Evolutionary conservation across 345 rosid species (phyloP).

Genomic region (Ceriops tagal): DNA sequence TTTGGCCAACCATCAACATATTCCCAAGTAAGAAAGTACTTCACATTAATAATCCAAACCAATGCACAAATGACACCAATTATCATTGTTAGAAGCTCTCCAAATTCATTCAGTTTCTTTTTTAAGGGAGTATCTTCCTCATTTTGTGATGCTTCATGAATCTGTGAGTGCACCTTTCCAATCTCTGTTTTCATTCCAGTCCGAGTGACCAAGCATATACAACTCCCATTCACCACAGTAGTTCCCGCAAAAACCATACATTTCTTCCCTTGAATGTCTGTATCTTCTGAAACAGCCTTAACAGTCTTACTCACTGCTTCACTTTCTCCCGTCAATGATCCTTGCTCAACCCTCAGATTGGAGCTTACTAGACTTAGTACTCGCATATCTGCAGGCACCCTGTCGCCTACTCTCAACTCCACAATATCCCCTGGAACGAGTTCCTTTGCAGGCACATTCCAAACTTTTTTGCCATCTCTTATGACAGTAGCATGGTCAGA

Average conservation of each 20-base stretch:
- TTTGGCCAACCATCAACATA: constrained; percentile 85
- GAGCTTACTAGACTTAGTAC: constrained; percentile 66
- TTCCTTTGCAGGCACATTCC: constrained; percentile 65
- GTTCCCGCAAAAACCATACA: constrained; percentile 92
- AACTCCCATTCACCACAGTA: constrained; percentile 82
- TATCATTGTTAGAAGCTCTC: constrained; percentile 72
- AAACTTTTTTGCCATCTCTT: constrained; percentile 53
- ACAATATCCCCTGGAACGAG: constrained; percentile 94
- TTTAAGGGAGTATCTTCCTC: constrained; percentile 94
- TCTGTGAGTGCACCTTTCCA: constrained; percentile 86
- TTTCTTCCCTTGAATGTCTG: constrained; percentile 85
- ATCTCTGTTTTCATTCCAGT: constrained; percentile 88
- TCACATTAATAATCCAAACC: constrained; percentile 93
- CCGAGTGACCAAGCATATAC: constrained; percentile 68
- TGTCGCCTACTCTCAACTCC: constrained; percentile 83
- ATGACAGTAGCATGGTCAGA: constrained; percentile 68
- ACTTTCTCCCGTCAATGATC: constrained; percentile 92
- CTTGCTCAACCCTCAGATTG: constrained; percentile 75
- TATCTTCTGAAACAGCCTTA: constrained; percentile 58
- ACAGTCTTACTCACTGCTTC: constrained; percentile 83
- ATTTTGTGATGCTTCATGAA: constrained; percentile 78
- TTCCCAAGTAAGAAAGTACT: constrained; percentile 90
- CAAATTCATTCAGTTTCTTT: constrained; percentile 90
- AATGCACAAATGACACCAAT: constrained; percentile 79
- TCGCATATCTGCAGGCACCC: constrained; percentile 94